Percentiles rank a stretch among this genome's conserved stretches.
These are phyloP conservation scores for Stephanodiscus minutulus DNA, from an alignment of 108 stramenopile genomes.

Conservation along the genomic window DNA sequence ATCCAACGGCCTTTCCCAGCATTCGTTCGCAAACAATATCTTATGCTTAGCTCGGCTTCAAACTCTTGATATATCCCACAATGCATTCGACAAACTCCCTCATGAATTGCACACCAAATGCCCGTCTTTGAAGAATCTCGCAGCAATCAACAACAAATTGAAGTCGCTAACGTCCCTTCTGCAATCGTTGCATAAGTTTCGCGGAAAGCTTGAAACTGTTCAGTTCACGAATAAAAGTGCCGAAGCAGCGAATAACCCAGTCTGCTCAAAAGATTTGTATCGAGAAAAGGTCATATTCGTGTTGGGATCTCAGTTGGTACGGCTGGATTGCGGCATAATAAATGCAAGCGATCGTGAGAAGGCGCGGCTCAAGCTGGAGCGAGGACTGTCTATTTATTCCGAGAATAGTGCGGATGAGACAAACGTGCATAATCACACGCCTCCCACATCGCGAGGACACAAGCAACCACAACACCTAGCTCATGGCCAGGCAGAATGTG, in stretches of 20 bases:
- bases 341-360: constrained; percentile 17
- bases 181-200: constrained; percentile 28
- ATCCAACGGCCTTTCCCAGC: constrained; percentile 32
- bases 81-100: constrained; percentile 32
- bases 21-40: constrained; percentile 9
- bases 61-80: constrained; percentile 43
- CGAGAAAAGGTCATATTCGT: constrained; percentile 47
- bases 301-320: constrained; percentile 7
- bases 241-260: constrained; percentile 28
- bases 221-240: constrained; percentile 11
- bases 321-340: constrained; percentile 21
- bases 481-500: neutral
- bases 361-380: constrained; percentile 17
- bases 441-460: neutral
- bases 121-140: constrained; percentile 25
- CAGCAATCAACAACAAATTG: constrained; percentile 23
- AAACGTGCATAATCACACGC: neutral
- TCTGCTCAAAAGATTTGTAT: constrained; percentile 29
- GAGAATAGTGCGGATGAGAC: neutral
- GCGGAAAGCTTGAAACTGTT: constrained; percentile 18
- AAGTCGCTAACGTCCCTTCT: constrained; percentile 30
- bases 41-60: constrained; percentile 17
- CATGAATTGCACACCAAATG: constrained; percentile 1
- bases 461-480: neutral
- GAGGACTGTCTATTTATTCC: constrained; percentile 3